Evolutionary conservation across 371 early-diverging fungal species (phyloP).

Genomic region (Lichtheimia hyalospora): DNA sequence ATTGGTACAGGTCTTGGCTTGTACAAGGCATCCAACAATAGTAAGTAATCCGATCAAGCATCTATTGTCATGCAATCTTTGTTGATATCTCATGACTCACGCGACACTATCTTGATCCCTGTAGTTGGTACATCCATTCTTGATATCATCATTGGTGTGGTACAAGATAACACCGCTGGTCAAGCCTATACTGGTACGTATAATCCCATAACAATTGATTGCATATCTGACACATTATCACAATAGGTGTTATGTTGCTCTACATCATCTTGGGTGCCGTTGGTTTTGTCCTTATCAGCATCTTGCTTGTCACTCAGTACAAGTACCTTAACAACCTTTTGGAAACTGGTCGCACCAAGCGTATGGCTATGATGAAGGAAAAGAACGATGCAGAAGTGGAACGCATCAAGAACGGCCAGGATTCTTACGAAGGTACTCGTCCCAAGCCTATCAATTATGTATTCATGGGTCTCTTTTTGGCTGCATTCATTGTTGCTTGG

Average conservation of each 20-base stretch:
- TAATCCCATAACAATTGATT: neutral
- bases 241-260: conserved; percentile 36
- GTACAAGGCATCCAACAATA: conserved; percentile 48
- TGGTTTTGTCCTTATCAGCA: conserved; percentile 34
- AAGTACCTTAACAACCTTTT: conserved; percentile 30
- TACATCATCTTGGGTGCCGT: conserved; percentile 36
- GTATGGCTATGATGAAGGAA: conserved; percentile 38
- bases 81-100: neutral
- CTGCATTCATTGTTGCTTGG: conserved; percentile 32
- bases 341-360: conserved; percentile 31
- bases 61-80: neutral
- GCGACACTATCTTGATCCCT: neutral
- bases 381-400: conserved; percentile 36
- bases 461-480: conserved; percentile 9
- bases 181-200: conserved; percentile 40
- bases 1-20: conserved; percentile 59
- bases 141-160: conserved; percentile 50
- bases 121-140: conserved; percentile 48
- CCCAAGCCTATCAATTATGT: conserved; percentile 18
- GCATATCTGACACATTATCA: neutral
- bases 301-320: conserved; percentile 29
- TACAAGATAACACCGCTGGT: conserved; percentile 47
- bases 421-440: conserved; percentile 29
- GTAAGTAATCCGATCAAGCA: neutral
- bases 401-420: conserved; percentile 32